Evolutionary conservation across 345 rosid genomes (phyloP).

Genomic region (Aurinia saxatilis): DNA sequence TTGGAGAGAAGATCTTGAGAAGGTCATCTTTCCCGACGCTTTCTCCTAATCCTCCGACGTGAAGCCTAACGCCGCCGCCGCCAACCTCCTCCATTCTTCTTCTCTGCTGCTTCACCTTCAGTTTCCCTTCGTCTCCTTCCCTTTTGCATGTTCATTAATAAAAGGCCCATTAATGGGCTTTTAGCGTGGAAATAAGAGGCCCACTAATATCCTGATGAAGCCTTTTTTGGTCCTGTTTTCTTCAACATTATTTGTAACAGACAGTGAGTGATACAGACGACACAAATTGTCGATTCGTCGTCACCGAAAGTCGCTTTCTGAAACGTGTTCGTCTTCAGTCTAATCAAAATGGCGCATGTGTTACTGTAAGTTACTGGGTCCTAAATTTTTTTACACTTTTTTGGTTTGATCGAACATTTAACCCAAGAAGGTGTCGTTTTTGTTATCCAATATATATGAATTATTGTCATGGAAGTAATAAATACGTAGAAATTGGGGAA

Average conservation of each 20-base stretch:
- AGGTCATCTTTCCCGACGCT: constrained; percentile 58
- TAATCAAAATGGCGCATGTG: constrained; percentile 16
- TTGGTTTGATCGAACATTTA: not conserved
- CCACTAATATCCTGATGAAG: not conserved
- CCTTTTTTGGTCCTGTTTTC: not conserved
- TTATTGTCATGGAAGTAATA: constrained; percentile 16
- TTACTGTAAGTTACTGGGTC: constrained; percentile 16
- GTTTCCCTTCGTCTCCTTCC: not conserved
- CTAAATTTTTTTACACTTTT: not conserved
- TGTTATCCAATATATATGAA: too few species aligned
- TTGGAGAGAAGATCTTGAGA: constrained; percentile 41
- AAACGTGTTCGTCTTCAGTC: constrained; percentile 12
- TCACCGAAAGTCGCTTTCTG: constrained; percentile 20
- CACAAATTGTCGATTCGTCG: constrained; percentile 17
- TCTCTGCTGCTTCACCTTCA: not conserved
- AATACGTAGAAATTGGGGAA: not conserved
- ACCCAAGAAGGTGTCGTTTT: not conserved
- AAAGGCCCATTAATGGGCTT: constrained; percentile 9
- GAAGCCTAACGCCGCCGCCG: constrained; percentile 39
- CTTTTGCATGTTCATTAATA: not conserved
- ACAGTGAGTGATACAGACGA: not conserved
- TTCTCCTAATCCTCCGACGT: constrained; percentile 80
- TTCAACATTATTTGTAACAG: constrained; percentile 16
- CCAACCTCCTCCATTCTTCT: constrained; percentile 14
- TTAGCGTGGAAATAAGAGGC: not conserved